Base-by-base conservation (phyloP, 495 filamentous ascomycete species). In the Pyronema omphalodes region DNA sequence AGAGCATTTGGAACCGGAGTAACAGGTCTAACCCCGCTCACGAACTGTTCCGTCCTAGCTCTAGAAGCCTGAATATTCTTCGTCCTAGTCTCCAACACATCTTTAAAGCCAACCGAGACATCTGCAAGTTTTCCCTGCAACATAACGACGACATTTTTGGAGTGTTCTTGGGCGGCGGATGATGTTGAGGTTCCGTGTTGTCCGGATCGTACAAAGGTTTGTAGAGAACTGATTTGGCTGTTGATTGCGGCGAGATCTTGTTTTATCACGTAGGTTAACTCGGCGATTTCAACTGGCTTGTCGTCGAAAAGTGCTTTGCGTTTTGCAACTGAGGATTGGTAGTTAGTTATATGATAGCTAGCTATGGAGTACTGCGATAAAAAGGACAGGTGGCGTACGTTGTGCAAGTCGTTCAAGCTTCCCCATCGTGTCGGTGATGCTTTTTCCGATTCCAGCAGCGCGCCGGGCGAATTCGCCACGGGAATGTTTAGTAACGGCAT, bases 271-370 rank as follows among this genome's bases (percentile, higher is more conserved):
- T 84, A 93, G 8, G 88, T 91, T 67, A 96, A 78, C 62, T 96
- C 87, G 66, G 88, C 87, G 69, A 98, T 95, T 68, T 98, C 91
- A 37, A 94, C 83, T 1, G 91, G 88, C 67, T 84, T 77, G 70
- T 98, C 91, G 67, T 98, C 91, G 65, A 98, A 96, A 17, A 98
- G 78, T 0, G 93, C 93, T 71, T 95, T 93, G 58, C 93, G 81
- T 67, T 89, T 91, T 51, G 91, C 91, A 67, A 98, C 82, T 86
- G 61, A 51, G 41, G 44, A 3, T 5, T 6, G 23, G 33, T 36
- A 1, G 36, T 46, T 36, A 1, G 36, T 29, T 29, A 29, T 5
- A 50, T 12, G 47, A 35, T 19, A 50, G 47, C 19, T 8, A 34
- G 37, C 19, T 14, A 49, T 36, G 33, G 35, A 33, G 54, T n/a